Conservation (phyloP, 805 yeast species). For the Suhomyces prunicola region DNA sequence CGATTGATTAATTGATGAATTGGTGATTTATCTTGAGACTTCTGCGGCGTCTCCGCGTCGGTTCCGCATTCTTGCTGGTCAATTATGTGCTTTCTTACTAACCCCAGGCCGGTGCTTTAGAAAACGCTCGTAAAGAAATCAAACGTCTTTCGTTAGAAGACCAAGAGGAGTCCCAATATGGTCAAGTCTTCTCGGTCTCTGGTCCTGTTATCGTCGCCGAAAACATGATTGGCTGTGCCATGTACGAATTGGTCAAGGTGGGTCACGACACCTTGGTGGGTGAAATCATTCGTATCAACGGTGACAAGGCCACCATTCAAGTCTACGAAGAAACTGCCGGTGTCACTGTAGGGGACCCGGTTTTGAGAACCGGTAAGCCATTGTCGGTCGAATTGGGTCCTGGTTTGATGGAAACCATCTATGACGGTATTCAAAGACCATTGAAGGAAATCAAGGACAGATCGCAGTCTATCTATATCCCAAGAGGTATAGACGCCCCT, state of each 20-base stretch:
- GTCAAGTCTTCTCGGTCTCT: constrained; percentile 88
- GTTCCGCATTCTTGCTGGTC: neutral
- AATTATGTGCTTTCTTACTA: constrained; percentile 3
- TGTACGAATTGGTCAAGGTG: constrained; percentile 98
- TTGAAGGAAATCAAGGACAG: constrained; percentile 84
- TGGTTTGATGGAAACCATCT: constrained; percentile 98
- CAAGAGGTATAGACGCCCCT: constrained; percentile 98
- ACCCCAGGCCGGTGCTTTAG: constrained; percentile 88
- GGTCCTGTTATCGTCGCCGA: constrained; percentile 98
- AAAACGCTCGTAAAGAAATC: constrained; percentile 93
- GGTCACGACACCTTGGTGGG: constrained; percentile 97
- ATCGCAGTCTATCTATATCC: constrained; percentile 92
- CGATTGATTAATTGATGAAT: neutral
- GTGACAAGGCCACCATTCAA: constrained; percentile 96
- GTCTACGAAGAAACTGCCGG: constrained; percentile 99
- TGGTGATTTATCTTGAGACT: neutral
- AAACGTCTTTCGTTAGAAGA: constrained; percentile 77
- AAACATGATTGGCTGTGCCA: constrained; percentile 99
- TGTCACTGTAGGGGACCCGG: constrained; percentile 99
- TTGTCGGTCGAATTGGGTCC: constrained; percentile 98
- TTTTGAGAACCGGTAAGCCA: constrained; percentile 97
- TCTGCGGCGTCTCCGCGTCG: neutral
- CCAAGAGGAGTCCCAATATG: constrained; percentile 73
- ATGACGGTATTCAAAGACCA: constrained; percentile 99
- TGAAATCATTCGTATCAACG: constrained; percentile 95